Conservation (phyloP, 441 rosid species). For the Bruguiera hainesii region DNA sequence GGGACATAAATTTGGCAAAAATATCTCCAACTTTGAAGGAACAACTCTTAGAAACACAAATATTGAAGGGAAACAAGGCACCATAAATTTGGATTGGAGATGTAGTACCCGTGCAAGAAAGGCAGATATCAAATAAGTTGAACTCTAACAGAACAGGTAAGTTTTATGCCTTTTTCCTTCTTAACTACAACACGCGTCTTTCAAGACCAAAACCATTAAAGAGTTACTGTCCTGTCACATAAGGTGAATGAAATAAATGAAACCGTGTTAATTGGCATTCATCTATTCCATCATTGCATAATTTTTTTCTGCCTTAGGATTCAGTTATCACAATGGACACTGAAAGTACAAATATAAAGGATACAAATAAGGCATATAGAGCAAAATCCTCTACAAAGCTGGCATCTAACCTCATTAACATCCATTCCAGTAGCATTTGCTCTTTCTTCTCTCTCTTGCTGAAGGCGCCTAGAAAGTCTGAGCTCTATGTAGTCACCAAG, state of each 20-base stretch:
- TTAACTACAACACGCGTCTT: not conserved
- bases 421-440: constrained; percentile 44
- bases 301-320: not conserved
- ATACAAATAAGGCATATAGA: not conserved
- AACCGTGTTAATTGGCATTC: not conserved
- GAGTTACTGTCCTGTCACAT: not conserved
- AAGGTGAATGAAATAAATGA: not conserved
- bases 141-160: not conserved
- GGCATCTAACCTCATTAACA: constrained; percentile 49
- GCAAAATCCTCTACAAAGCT: not conserved
- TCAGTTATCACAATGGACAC: not conserved
- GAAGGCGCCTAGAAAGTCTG: constrained; percentile 48
- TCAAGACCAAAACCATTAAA: not conserved
- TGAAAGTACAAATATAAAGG: not conserved
- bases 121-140: not conserved
- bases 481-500: constrained; percentile 60
- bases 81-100: not conserved
- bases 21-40: not conserved
- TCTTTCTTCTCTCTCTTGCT: constrained; percentile 49
- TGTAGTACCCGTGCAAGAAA: not conserved
- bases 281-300: not conserved
- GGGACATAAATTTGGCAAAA: not conserved
- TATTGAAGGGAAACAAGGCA: no score
- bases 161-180: not conserved
- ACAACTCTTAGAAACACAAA: not conserved